phyloP scores from a whole-genome alignment of 2,329 filamentous ascomycete species.

The Pleurostoma richardsiae region DNA sequence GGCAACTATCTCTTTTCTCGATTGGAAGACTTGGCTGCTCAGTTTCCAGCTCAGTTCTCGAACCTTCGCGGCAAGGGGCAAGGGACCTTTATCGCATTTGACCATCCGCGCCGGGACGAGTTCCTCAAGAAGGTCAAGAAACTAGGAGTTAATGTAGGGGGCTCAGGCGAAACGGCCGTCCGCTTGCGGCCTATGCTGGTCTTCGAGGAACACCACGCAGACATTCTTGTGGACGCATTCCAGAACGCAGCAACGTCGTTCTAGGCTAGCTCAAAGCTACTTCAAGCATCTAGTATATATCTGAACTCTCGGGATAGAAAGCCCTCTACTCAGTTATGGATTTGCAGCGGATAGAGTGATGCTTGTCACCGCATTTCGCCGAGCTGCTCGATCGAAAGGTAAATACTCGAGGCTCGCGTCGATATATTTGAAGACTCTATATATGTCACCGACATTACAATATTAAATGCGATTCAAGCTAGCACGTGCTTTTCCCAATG shows the following conservation, averaged over 20 bases:
- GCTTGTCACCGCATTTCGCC: no score
- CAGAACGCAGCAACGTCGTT: conserved; percentile 11
- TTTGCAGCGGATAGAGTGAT: no score
- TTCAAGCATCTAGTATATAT: no score
- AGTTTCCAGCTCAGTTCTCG: conserved; percentile 64
- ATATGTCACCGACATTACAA: no score
- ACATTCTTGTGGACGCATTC: conserved; percentile 17
- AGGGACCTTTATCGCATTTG: conserved; percentile 77
- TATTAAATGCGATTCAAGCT: no score
- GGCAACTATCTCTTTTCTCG: conserved; percentile 65
- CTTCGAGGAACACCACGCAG: conserved; percentile 66
- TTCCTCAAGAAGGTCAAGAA: conserved; percentile 67
- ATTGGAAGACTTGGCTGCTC: conserved; percentile 55
- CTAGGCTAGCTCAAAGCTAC: no score
- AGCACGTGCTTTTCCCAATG: no score
- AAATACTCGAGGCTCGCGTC: no score
- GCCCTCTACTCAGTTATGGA: no score
- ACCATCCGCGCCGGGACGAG: conserved; percentile 63
- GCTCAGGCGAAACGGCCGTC: conserved; percentile 65
- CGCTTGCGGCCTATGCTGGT: conserved; percentile 75
- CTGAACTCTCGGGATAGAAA: no score
- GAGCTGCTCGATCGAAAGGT: no score
- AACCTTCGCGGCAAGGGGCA: conserved; percentile 75
- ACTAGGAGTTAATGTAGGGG: conserved; percentile 72
- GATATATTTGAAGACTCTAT: no score